Conservation (phyloP, 176 grass and related monocot genomes). For the Musa beccarii region DNA sequence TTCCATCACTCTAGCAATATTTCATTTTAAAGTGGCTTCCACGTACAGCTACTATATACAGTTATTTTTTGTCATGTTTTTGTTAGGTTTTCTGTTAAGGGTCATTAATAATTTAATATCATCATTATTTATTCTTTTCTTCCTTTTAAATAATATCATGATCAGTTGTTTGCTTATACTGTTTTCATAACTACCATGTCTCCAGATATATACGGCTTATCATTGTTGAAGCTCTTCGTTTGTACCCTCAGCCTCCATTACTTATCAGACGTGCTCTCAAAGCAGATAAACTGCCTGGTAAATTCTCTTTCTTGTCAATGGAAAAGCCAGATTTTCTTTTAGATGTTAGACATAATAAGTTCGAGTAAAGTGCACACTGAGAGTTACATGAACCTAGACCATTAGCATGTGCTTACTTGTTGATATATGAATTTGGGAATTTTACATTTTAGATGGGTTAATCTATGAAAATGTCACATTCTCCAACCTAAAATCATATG, state of each 20-base stretch:
- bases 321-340: not conserved
- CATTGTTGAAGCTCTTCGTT: slow-evolving; percentile 81
- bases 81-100: too few relatives aligned
- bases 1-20: not conserved
- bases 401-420: too few relatives aligned
- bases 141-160: not conserved
- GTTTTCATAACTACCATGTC: not conserved
- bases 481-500: too few relatives aligned
- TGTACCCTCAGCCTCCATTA: slow-evolving; percentile 91
- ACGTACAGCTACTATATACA: too few relatives aligned
- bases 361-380: too few relatives aligned
- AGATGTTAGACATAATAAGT: too few relatives aligned
- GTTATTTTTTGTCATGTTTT: too few relatives aligned
- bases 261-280: slow-evolving; percentile 81
- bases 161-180: not conserved
- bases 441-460: too few relatives aligned
- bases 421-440: too few relatives aligned
- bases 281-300: slow-evolving; percentile 86
- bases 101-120: too few relatives aligned
- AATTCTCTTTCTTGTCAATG: slow-evolving; percentile 12
- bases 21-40: too few relatives aligned
- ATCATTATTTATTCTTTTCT: not conserved
- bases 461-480: not conserved
- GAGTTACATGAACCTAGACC: too few relatives aligned
- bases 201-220: slow-evolving; percentile 80